Percentiles rank a stretch among this genome's conserved stretches.
Conservation (phyloP, 768 basidiomycete species). For the Tulasnella sp. region DNA sequence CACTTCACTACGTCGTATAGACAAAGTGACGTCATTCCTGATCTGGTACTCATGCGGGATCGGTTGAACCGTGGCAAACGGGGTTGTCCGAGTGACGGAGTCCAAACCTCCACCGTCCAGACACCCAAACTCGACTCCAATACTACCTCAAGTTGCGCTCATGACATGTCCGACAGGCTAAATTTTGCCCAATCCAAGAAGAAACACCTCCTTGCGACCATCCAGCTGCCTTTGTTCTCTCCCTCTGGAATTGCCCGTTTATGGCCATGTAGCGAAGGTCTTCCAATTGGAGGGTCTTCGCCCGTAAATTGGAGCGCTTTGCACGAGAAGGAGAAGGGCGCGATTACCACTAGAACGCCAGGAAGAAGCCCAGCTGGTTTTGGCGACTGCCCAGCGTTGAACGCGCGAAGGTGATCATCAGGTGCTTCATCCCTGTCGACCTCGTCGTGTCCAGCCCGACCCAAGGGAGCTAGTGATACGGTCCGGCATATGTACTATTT, state of each 20-base stretch:
- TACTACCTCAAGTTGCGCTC: no score
- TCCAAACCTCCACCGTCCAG: no score
- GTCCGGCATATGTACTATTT: slow-evolving; percentile 62
- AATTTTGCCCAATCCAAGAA: no score
- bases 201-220: no score
- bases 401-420: slow-evolving; percentile 15
- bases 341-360: neutral
- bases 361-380: neutral
- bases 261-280: slow-evolving; percentile 24
- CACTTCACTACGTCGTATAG: no score
- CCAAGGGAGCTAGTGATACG: neutral
- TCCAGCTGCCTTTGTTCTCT: slow-evolving; percentile 20
- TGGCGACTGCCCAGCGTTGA: slow-evolving; percentile 6
- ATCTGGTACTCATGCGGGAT: no score
- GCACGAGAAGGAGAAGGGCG: neutral
- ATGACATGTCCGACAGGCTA: no score
- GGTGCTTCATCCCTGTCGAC: neutral
- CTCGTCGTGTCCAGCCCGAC: neutral
- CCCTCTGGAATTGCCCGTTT: slow-evolving; percentile 21
- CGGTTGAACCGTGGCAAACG: no score
- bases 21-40: no score
- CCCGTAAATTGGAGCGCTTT: neutral
- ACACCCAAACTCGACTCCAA: no score
- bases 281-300: slow-evolving; percentile 22
- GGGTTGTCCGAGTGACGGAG: no score